Evolutionary conservation across 2,329 filamentous ascomycete species (phyloP), one percentile per base, ranked within the genome.

Genomic region (Fusarium decemcellulare): DNA sequence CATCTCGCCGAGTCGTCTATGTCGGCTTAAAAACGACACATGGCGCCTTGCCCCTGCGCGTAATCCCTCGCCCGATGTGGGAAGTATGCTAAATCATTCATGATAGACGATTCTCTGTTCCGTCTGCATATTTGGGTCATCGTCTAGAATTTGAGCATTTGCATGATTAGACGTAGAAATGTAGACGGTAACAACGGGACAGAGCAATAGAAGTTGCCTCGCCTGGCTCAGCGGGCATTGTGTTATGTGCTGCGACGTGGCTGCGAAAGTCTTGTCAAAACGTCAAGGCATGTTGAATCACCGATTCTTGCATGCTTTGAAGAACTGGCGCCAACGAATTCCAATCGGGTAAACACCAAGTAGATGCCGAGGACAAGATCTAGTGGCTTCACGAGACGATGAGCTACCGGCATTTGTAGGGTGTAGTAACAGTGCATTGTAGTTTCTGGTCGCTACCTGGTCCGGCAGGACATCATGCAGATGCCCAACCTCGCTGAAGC

Each of bases 1-100:
- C 93, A 4, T 87, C 90, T 14, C 88, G 91, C 55, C 88, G 93
- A 54, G 92, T 96, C 67, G 94, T 96, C 8, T 97, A 97, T 74
- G 91, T 98, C 23, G 93, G 92, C 5, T 83, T 95, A 65, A 89
- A 88, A 76, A 86, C 87, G 68, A 68, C 79, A 36, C 78, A 76
- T 5, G 72, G 56, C 71, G 63, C 65, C 65, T 64, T 65, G 70
- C 54, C 67, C 71, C 61, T 65, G 61, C 76, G 15, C 81, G 85
- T 58, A 27, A 76, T 92, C 46, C 90, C 90, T 3, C 83, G 86
- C 30, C 90, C 90, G 6, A 76, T 92, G 71, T 92, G 90, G 89
- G 88, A 90, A 74, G 77, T 90, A 50, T 88, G 85, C 72, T 87
- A 69, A 83, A 48, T n/a, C 37, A 18, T 43, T 34, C 43, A 6